Evolutionary conservation across 2,329 filamentous ascomycete genomes (phyloP).

Genomic region (Torrubiellomyces zombiae): DNA sequence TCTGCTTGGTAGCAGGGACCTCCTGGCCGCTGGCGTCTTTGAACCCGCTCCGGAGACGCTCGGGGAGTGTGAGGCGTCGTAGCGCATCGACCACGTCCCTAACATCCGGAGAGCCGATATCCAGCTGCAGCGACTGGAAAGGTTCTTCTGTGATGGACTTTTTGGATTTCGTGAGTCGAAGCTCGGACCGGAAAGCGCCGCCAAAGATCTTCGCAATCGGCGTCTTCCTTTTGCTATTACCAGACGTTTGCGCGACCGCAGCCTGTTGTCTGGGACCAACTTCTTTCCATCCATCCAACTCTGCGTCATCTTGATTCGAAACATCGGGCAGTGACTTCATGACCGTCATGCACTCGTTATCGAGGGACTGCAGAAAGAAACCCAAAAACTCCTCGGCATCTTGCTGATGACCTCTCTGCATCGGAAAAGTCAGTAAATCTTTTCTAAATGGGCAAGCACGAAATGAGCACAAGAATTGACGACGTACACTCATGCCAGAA

Average conservation of each 20-base stretch:
- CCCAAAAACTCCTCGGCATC: conserved; percentile 95
- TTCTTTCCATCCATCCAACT: conserved; percentile 54
- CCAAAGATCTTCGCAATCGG: conserved; percentile 92
- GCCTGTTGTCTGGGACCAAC: conserved; percentile 85
- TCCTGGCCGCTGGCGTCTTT: conserved; percentile 61
- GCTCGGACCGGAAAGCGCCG: conserved; percentile 75
- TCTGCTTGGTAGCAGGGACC: conserved; percentile 74
- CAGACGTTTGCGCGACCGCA: conserved; percentile 73
- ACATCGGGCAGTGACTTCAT: conserved; percentile 30
- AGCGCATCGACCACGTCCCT: conserved; percentile 86
- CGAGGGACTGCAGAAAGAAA: conserved; percentile 78
- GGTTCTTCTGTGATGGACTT: conserved; percentile 84
- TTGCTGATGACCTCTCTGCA: conserved; percentile 80
- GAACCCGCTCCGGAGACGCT: conserved; percentile 75
- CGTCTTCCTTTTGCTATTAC: conserved; percentile 54
- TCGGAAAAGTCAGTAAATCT: conserved; percentile 3
- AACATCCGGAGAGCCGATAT: conserved; percentile 76
- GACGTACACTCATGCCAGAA: conserved; percentile 70
- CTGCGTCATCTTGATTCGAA: conserved; percentile 12
- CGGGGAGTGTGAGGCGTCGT: conserved; percentile 65
- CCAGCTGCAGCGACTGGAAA: conserved; percentile 85
- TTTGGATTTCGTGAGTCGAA: conserved; percentile 73
- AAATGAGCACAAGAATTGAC: not conserved
- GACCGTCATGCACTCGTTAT: conserved; percentile 76
- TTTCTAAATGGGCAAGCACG: not conserved